Evolutionary conservation across 179 eudicot species (phyloP), one percentile per base, ranked within the genome.

Genomic region (Patellifolia procumbens): DNA sequence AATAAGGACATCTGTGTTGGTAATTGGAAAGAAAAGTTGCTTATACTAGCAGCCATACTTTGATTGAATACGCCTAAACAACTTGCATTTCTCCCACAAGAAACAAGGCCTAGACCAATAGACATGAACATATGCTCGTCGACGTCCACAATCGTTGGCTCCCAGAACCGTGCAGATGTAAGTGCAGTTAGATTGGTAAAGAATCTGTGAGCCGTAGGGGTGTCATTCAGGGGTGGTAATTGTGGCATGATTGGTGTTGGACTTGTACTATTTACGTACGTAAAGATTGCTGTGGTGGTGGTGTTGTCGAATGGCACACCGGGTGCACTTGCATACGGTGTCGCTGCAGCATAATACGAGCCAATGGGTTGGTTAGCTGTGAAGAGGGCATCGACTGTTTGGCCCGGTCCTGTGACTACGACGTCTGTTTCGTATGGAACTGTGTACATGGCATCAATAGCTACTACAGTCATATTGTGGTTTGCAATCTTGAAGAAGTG

Each of bases 61-160:
- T 74, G 67, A 26, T 76, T 76, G 1, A 82, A 78, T 24, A 78
- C 49, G 34, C 85, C 85, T 1, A 48, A 56, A 34, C 85, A 82
- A 4, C 49, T 82, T 24, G 74, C 29, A 20, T 78, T 82, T 49
- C 55, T 55, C 7, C 85, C 85, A n/a, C 85, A 82, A 0, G 85
- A 75, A 0, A 75, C 69, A 12, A 82, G 49, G 70, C 85, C 85
- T 65, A 90, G 53, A 1, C 88, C 89, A 1, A 87, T 10, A 0
- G 92, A 85, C 70, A 90, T 72, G 65, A 89, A 87, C 89, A 89
- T 84, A 53, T 80, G 81, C 42, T 90, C 87, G 32, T 90, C 88
- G 2, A 86, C 70, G 0, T 73, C 34, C 0, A 32, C 20, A 0
- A 90, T 87, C 9, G 83, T 82, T 0, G 86, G 85, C n/a, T 22